A percentile compares a stretch with the other conserved stretches of the same genome.
These are phyloP conservation scores for Dalbergia oliveri DNA, from an alignment of 306 rosid species.

Conservation along the genomic window DNA sequence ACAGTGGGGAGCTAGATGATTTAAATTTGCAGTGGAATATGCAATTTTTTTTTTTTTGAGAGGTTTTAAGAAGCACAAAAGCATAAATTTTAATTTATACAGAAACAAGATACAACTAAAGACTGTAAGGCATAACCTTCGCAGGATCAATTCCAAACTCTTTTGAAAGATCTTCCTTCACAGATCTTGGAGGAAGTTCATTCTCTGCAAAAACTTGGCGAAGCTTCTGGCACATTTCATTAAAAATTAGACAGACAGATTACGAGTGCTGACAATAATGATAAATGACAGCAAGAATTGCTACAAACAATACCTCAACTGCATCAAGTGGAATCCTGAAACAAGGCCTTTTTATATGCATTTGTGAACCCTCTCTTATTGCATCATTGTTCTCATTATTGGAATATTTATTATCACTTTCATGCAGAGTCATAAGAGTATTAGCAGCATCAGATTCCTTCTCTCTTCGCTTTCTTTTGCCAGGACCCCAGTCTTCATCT, in stretches of 20 bases:
- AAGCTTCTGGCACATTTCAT: slow-evolving; percentile 71
- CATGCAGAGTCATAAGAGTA: slow-evolving; percentile 91
- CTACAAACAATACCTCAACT: slow-evolving; percentile 69
- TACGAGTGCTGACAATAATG: slow-evolving; percentile 4
- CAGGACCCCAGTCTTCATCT: slow-evolving; percentile 98
- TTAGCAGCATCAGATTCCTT: slow-evolving; percentile 92
- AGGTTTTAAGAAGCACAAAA: too few relatives aligned
- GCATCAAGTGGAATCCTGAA: slow-evolving; percentile 83
- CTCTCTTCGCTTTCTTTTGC: slow-evolving; percentile 73
- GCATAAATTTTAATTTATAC: too few relatives aligned
- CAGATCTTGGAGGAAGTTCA: slow-evolving; percentile 84
- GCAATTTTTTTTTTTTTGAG: neutral
- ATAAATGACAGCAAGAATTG: slow-evolving; percentile 36
- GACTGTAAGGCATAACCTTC: slow-evolving; percentile 63
- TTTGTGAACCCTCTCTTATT: slow-evolving; percentile 45
- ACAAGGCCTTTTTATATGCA: slow-evolving; percentile 60
- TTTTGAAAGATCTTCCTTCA: slow-evolving; percentile 77
- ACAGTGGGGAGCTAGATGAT: neutral
- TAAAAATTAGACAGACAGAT: slow-evolving; percentile 36
- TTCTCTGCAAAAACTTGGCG: slow-evolving; percentile 82
- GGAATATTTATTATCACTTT: slow-evolving; percentile 61
- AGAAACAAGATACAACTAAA: slow-evolving; percentile 25
- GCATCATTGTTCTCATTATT: slow-evolving; percentile 42
- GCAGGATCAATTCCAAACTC: slow-evolving; percentile 85
- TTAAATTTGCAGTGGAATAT: slow-evolving; percentile 27